Evolutionary conservation across 1,284 basidiomycete genomes (phyloP).

Genomic region (Serendipita sp.): DNA sequence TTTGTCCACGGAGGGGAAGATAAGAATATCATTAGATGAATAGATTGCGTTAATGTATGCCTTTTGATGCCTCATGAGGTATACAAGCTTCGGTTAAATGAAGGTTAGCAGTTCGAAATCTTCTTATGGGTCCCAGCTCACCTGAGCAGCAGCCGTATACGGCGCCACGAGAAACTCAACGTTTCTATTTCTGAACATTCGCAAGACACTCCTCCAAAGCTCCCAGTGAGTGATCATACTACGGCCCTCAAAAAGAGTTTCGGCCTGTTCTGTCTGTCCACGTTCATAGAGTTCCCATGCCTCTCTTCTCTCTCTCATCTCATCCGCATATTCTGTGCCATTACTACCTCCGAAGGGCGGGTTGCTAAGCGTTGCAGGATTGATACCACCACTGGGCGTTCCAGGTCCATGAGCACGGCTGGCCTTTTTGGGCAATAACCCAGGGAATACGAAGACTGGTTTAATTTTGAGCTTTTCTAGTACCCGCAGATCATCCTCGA

Average conservation of each 20-base stretch:
- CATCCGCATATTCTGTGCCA: conserved; percentile 51
- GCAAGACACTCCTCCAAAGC: conserved; percentile 80
- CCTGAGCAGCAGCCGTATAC: conserved; percentile 89
- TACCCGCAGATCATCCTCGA: conserved; percentile 81
- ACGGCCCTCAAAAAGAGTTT: conserved; percentile 64
- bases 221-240: conserved; percentile 66
- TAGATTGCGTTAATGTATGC: conserved; percentile 92
- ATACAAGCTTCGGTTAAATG: conserved; percentile 52
- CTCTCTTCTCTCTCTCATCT: conserved; percentile 58
- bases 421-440: conserved; percentile 51
- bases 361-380: conserved; percentile 9
- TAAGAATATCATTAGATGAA: conserved; percentile 77
- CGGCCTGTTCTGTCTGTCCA: conserved; percentile 76
- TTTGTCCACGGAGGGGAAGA: conserved; percentile 79
- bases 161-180: conserved; percentile 95
- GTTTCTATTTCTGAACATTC: conserved; percentile 87
- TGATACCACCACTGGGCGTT: conserved; percentile 9
- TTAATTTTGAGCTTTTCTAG: conserved; percentile 89
- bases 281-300: conserved; percentile 87
- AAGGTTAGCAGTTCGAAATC: background rate
- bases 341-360: conserved; percentile 37
- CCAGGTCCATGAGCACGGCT: conserved; percentile 8
- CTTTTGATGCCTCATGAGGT: conserved; percentile 85
- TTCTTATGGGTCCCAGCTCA: conserved; percentile 23
- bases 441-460: conserved; percentile 94